Percentiles rank a stretch among this genome's conserved stretches.
Conservation (phyloP, 441 rosid species). For the Hura crepitans region DNA sequence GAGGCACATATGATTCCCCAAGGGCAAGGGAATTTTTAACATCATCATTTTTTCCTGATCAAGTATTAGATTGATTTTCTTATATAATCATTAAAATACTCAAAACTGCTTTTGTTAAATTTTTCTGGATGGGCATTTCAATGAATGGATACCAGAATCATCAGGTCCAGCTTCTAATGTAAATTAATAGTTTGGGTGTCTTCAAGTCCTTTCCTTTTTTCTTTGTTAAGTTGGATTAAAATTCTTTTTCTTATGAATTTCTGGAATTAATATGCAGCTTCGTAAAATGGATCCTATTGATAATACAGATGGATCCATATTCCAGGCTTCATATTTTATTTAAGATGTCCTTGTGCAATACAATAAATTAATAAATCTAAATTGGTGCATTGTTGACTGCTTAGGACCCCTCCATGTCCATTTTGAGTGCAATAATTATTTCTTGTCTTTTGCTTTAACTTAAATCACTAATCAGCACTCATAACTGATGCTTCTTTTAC, state of each 20-base stretch:
- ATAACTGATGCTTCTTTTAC: conserved; percentile 19
- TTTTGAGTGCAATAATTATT: not conserved
- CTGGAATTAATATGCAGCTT: not conserved
- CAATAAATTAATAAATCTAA: not conserved
- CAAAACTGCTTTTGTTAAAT: not conserved
- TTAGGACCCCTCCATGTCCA: not conserved
- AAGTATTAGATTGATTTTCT: conserved; percentile 5
- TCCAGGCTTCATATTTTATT: not conserved
- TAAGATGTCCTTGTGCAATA: not conserved
- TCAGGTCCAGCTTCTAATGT: not conserved
- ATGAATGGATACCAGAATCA: not conserved
- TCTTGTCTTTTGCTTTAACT: not conserved
- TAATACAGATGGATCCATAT: not conserved
- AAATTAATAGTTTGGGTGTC: not conserved
- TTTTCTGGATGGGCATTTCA: not conserved
- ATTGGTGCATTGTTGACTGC: not conserved
- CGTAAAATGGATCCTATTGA: not conserved
- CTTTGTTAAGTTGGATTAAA: not conserved
- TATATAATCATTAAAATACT: not conserved
- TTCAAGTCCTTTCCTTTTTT: not conserved
- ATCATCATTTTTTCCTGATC: not conserved
- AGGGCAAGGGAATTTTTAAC: not conserved
- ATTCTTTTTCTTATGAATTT: not conserved
- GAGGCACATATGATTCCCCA: not conserved
- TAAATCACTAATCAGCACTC: not conserved